Evolutionary conservation across 2,329 filamentous ascomycete species (phyloP).

Genomic region (Stagonosporopsis chrysanthemi): DNA sequence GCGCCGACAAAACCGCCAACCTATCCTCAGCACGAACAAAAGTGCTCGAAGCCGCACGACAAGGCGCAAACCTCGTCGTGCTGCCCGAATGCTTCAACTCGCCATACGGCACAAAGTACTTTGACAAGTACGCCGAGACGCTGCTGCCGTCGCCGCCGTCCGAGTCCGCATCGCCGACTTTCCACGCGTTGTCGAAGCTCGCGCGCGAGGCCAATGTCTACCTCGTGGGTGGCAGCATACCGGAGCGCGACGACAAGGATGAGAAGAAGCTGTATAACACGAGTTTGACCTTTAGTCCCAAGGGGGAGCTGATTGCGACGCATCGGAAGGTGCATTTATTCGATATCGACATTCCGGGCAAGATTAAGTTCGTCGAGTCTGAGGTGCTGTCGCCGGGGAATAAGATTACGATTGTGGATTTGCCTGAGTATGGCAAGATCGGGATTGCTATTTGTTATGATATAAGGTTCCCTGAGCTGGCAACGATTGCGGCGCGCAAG

Average conservation of each 20-base stretch:
- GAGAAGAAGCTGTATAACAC: slow-evolving; percentile 87
- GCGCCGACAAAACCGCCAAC: slow-evolving; percentile 82
- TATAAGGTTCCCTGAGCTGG: slow-evolving; percentile 93
- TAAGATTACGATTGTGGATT: slow-evolving; percentile 82
- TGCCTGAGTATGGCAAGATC: slow-evolving; percentile 87
- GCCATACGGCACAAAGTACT: slow-evolving; percentile 90
- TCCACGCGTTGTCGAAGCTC: slow-evolving; percentile 81
- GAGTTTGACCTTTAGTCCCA: slow-evolving; percentile 79
- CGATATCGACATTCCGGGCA: slow-evolving; percentile 96
- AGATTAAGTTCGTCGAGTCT: slow-evolving; percentile 89
- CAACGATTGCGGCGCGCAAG: slow-evolving; percentile 83
- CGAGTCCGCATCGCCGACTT: slow-evolving; percentile 76
- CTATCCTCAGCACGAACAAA: slow-evolving; percentile 80
- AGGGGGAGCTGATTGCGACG: slow-evolving; percentile 79
- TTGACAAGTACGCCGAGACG: slow-evolving; percentile 89
- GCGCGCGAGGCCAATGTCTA: slow-evolving; percentile 81
- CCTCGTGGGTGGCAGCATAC: slow-evolving; percentile 90
- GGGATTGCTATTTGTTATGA: slow-evolving; percentile 97
- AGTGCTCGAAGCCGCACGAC: slow-evolving; percentile 78
- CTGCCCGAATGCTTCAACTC: slow-evolving; percentile 99
- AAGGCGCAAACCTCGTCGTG: slow-evolving; percentile 84
- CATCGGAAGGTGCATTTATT: slow-evolving; percentile 97
- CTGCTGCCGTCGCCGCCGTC: slow-evolving; percentile 80
- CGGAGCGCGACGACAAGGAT: slow-evolving; percentile 71
- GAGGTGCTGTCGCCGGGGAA: slow-evolving; percentile 88